A percentile compares a stretch with the other conserved stretches of the same genome.
Evolutionary conservation across 305 asterid species (phyloP).

Genomic region (Solanum hybrid): DNA sequence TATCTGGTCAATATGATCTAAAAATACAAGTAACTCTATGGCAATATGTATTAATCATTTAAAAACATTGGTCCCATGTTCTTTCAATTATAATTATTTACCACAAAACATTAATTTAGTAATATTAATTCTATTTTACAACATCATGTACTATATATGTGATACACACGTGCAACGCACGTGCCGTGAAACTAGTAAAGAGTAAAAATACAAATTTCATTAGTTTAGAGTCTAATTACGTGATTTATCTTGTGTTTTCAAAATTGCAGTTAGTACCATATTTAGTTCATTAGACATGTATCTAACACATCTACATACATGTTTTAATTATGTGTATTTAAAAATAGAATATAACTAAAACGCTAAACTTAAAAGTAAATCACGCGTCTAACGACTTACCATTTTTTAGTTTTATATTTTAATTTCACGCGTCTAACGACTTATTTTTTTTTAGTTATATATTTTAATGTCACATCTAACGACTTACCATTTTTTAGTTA

Average conservation of each 20-base stretch:
- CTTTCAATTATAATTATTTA: no score
- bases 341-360: neutral
- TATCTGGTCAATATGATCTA: no score
- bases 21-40: no score
- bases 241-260: neutral
- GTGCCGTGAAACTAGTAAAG: neutral
- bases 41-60: no score
- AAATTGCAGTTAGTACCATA: neutral
- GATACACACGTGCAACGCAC: no score
- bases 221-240: neutral
- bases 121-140: no score
- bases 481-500: no score
- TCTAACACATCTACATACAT: neutral
- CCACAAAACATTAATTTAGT: no score
- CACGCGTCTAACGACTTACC: neutral
- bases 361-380: neutral
- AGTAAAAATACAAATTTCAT: neutral
- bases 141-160: no score
- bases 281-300: neutral
- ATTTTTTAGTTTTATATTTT: neutral
- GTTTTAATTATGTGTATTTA: neutral
- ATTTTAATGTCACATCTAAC: neutral
- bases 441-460: no score
- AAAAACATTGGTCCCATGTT: no score
- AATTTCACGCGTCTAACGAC: neutral